A percentile compares a stretch with the other conserved stretches of the same genome.
phyloP scores from a whole-genome alignment of 805 yeast genomes.

The Torulaspora quercuum region DNA sequence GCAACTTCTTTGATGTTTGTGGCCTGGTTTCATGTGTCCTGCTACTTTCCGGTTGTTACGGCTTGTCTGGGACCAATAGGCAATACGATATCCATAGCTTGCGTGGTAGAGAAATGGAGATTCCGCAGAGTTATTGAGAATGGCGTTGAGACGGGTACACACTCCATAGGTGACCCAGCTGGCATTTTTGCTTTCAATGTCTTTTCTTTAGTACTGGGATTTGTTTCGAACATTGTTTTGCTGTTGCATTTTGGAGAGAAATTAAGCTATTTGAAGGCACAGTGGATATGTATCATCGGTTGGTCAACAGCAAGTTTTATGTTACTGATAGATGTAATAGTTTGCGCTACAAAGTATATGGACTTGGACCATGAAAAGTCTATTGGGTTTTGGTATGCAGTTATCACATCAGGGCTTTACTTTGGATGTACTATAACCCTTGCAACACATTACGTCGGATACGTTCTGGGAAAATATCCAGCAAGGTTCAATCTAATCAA shows the following conservation, averaged over 20 bases:
- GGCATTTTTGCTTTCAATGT: constrained; percentile 57
- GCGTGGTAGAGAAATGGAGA: constrained; percentile 70
- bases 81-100: constrained; percentile 67
- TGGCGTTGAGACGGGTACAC: constrained; percentile 2
- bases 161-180: constrained; percentile 18
- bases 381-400: constrained; percentile 79
- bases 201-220: constrained; percentile 60
- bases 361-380: constrained; percentile 32
- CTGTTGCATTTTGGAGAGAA: constrained; percentile 63
- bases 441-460: constrained; percentile 60
- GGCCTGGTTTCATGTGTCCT: constrained; percentile 62
- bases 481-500: constrained; percentile 63
- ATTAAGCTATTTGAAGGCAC: constrained; percentile 58
- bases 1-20: constrained; percentile 26
- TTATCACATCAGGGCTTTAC: constrained; percentile 61
- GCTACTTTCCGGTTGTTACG: constrained; percentile 69
- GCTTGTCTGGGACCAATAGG: constrained; percentile 80
- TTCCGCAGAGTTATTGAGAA: constrained; percentile 17
- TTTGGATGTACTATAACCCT: constrained; percentile 53
- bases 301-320: constrained; percentile 61
- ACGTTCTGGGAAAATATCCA: constrained; percentile 54
- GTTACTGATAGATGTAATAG: constrained; percentile 43
- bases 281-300: constrained; percentile 55
- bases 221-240: constrained; percentile 64
- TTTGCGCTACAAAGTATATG: constrained; percentile 27